These are phyloP conservation scores for Oryza meridionalis DNA, from an alignment of 176 grass and related monocot species.

Conservation along the genomic window DNA sequence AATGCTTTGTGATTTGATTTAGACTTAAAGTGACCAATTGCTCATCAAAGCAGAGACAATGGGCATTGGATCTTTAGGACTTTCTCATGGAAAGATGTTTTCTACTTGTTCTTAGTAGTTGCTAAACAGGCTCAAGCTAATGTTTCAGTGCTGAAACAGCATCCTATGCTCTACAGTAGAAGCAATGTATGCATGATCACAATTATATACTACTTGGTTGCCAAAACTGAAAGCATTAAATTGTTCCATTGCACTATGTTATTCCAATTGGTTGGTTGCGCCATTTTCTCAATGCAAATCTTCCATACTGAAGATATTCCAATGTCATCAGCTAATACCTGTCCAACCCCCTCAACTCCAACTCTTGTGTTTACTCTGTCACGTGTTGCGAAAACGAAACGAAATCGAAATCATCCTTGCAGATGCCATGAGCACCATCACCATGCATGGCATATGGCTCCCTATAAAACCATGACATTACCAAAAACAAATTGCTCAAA, in stretches of 20 bases:
- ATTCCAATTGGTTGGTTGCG: constrained; percentile 35
- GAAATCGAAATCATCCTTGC: neutral
- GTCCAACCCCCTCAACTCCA: neutral
- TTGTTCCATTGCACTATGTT: constrained; percentile 39
- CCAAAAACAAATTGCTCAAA: constrained; percentile 32
- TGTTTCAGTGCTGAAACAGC: constrained; percentile 32
- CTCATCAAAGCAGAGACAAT: constrained; percentile 54
- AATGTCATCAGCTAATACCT: neutral
- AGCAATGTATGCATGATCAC: constrained; percentile 24
- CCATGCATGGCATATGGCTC: neutral
- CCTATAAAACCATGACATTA: constrained; percentile 56
- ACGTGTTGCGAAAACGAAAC: constrained; percentile 48
- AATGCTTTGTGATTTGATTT: constrained; percentile 57
- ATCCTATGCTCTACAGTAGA: constrained; percentile 55
- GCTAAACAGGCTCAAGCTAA: neutral
- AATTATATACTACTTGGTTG: constrained; percentile 12
- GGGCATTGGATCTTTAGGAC: constrained; percentile 52
- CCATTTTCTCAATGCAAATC: constrained; percentile 40
- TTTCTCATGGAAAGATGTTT: constrained; percentile 29
- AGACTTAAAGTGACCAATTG: constrained; percentile 42
- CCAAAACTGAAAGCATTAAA: constrained; percentile 41
- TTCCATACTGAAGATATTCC: constrained; percentile 46
- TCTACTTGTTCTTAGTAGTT: constrained; percentile 4
- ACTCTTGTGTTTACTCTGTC: constrained; percentile 12
- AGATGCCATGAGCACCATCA: constrained; percentile 34